phyloP scores from a whole-genome alignment of 2,329 filamentous ascomycete species.

The Aspergillus piperis region DNA sequence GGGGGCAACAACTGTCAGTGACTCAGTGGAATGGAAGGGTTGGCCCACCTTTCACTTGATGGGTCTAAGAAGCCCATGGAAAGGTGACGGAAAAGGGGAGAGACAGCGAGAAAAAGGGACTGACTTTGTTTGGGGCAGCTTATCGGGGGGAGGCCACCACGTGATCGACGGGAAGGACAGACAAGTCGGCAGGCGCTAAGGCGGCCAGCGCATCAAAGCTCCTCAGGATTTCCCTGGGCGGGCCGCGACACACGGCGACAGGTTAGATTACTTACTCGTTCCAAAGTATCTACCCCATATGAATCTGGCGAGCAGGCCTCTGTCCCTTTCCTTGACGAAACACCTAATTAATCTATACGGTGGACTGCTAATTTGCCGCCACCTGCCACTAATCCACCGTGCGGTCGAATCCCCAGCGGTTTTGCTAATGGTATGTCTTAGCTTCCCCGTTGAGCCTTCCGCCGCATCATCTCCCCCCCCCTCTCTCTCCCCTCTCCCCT shows the following conservation, averaged over 20 bases:
- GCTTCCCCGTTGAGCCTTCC: slow-evolving; percentile 13
- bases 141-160: slow-evolving; percentile 19
- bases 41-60: too few relatives aligned
- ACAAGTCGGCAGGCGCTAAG: slow-evolving; percentile 14
- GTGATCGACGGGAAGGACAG: slow-evolving; percentile 17
- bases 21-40: not conserved
- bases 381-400: not conserved
- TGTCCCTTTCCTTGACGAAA: slow-evolving; percentile 5
- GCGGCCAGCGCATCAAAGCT: slow-evolving; percentile 21
- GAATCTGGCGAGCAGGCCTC: slow-evolving; percentile 2
- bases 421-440: slow-evolving; percentile 13
- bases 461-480: slow-evolving; percentile 12
- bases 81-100: slow-evolving; percentile 37
- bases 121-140: slow-evolving; percentile 5
- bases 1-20: too few relatives aligned
- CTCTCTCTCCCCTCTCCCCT: not conserved
- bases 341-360: slow-evolving; percentile 9
- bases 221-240: slow-evolving; percentile 20
- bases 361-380: slow-evolving; percentile 3
- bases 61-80: not conserved
- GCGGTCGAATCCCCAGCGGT: slow-evolving; percentile 7
- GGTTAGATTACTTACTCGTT: not conserved
- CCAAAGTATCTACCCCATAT: not conserved
- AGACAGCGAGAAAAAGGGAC: not conserved
- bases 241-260: slow-evolving; percentile 12